These are phyloP conservation scores for Coemansia sp. DNA, from an alignment of 192 early-diverging fungal genomes.

Conservation along the genomic window DNA sequence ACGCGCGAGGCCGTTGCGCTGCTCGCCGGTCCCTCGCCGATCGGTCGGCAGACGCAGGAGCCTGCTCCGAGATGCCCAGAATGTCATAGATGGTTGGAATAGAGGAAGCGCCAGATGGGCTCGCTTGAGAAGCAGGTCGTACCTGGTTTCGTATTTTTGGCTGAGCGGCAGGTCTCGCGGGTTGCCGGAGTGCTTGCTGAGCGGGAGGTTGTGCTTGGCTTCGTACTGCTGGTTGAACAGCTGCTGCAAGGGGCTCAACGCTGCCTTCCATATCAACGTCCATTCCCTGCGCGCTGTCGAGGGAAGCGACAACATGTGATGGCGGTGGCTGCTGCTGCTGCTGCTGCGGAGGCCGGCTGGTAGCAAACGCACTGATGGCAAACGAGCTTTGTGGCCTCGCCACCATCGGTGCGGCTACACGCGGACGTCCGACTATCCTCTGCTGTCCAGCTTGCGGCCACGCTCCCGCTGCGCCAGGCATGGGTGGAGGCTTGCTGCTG, in stretches of 20 bases:
- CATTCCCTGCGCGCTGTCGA: not conserved
- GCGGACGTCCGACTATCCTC: not conserved
- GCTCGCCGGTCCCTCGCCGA: not conserved
- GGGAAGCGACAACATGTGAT: no score
- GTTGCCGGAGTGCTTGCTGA: not conserved
- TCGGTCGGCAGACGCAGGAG: not conserved
- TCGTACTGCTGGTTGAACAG: not conserved
- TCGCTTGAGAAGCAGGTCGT: not conserved
- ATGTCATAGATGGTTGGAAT: conserved; percentile 48
- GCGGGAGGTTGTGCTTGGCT: not conserved
- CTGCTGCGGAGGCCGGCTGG: not conserved
- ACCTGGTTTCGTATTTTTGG: not conserved
- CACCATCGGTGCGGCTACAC: not conserved
- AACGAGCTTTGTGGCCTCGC: not conserved
- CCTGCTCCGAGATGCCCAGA: conserved; percentile 31
- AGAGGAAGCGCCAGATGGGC: not conserved
- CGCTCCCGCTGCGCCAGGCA: not conserved
- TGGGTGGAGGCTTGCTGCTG: not conserved
- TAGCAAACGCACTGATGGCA: not conserved
- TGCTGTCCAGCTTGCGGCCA: not conserved
- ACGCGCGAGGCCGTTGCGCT: not conserved
- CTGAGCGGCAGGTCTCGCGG: not conserved
- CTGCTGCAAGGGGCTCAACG: not conserved
- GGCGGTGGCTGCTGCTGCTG: not conserved
- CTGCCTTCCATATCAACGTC: conserved; percentile 5